Base-by-base conservation (phyloP, 768 basidiomycete species). In the Boletus vinaceobasis region DNA sequence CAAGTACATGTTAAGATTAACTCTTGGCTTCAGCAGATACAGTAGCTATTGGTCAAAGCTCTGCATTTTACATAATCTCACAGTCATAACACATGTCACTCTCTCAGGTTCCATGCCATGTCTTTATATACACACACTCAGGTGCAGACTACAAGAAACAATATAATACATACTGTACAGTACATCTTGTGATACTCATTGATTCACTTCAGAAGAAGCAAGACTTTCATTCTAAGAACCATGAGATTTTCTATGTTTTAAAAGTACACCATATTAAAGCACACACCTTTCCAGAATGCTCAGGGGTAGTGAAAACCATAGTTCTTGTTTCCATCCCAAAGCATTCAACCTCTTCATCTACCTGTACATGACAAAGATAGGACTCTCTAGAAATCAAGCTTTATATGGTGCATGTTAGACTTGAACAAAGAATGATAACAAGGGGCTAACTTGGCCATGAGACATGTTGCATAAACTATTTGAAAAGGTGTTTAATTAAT, bases 351-450 rank as follows among this genome's bases (percentile, higher is more conserved):
- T 29, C 40, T 43, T 52, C 43, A 35, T 55, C 37, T n/a, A 8
- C 11, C 10, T 52, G 33, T 14, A 10, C 35, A 11, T 48, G 42
- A 36, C 29, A 14, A 33, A 71, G 53, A 31, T 68, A 71, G 17
- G 70, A 71, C 23, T 61, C 59, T 29, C 63, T 70, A 39, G 68
- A 63, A 56, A 69, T 55, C 4, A 67, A 53, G 33, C 70, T 69
- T 44, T 15, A 37, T 4, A 17, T 23, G 23, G 0, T 15, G 36
- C 1, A 43, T 38, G 11, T 67, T 43, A 59, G 37, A 23, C 6
- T 15, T 23, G 23, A 19, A 38, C 5, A 15, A 32, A 26, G 23
- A 1, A 38, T 29, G 48, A 5, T 26, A 35, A 5, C 2, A 35
- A 27, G 15, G 2, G 6, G 52, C 68, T 48, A 13, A 70, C 68